Evolutionary conservation across 768 basidiomycete species (phyloP).

Genomic region (Pisolithus microcarpus): DNA sequence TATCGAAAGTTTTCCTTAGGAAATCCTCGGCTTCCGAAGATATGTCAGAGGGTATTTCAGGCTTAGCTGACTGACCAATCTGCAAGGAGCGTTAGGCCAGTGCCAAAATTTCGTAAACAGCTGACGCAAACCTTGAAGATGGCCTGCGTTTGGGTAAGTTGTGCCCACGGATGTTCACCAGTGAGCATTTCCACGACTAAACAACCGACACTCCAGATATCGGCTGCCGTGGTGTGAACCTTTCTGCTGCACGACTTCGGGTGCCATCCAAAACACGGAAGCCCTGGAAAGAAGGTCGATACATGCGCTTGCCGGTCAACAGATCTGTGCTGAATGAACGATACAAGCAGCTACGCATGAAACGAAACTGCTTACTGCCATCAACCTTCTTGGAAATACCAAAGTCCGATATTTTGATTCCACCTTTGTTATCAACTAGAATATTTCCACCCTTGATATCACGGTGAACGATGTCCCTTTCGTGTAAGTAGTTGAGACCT

Average conservation of each 20-base stretch:
- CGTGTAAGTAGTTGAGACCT: conserved; percentile 86
- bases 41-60: conserved; percentile 86
- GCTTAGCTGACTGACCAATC: conserved; percentile 90
- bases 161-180: conserved; percentile 92
- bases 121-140: conserved; percentile 74
- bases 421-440: conserved; percentile 95
- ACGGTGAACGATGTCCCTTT: conserved; percentile 90
- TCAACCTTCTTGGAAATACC: conserved; percentile 97
- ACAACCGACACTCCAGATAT: conserved; percentile 96
- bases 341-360: conserved; percentile 17
- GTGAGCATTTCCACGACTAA: conserved; percentile 96
- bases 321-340: conserved; percentile 25
- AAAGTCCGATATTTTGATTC: conserved; percentile 95
- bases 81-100: conserved; percentile 23
- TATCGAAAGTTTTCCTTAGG: conserved; percentile 77
- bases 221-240: conserved; percentile 83
- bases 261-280: conserved; percentile 99
- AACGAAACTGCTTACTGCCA: conserved; percentile 60
- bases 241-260: conserved; percentile 97
- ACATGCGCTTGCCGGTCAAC: conserved; percentile 57
- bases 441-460: conserved; percentile 99
- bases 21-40: conserved; percentile 84
- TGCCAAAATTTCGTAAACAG: not conserved
- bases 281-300: conserved; percentile 91
- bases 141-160: conserved; percentile 97